Percentiles rank a stretch among this genome's conserved stretches.
These are phyloP conservation scores for Penicillium sclerotiorum DNA, from an alignment of 2,329 filamentous ascomycete species.

Conservation along the genomic window DNA sequence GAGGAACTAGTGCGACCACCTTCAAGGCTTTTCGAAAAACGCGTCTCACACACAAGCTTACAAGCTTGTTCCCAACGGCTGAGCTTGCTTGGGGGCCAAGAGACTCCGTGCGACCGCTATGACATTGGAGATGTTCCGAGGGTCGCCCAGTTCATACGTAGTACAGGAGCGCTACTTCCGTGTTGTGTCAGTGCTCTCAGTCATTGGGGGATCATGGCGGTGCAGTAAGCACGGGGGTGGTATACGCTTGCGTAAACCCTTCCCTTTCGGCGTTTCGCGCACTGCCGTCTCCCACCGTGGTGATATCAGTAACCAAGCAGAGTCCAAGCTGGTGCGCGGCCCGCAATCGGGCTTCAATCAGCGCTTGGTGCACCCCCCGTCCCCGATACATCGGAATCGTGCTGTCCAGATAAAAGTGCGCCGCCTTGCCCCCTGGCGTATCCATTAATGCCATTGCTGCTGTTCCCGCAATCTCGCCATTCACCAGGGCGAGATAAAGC, in stretches of 20 bases:
- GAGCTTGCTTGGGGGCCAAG: not conserved
- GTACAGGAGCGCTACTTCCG: not conserved
- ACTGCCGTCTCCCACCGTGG: constrained; percentile 15
- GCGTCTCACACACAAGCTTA: too few relatives aligned
- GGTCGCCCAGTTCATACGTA: not conserved
- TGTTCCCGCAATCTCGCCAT: constrained; percentile 7
- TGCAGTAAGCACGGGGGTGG: not conserved
- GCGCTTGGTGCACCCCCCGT: constrained; percentile 10
- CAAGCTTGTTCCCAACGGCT: too few relatives aligned
- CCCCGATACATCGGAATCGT: constrained; percentile 12
- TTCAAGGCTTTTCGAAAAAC: too few relatives aligned
- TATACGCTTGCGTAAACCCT: constrained; percentile 15
- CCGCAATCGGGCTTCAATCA: constrained; percentile 12
- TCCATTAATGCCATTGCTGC: constrained; percentile 12
- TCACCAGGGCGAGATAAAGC: constrained; percentile 10
- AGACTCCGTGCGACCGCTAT: not conserved
- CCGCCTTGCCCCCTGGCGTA: not conserved
- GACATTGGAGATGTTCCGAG: not conserved
- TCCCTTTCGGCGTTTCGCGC: constrained; percentile 17
- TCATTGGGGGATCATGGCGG: not conserved
- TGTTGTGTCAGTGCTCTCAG: not conserved
- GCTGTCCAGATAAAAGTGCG: constrained; percentile 17
- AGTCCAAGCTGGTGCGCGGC: constrained; percentile 8
- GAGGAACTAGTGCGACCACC: too few relatives aligned
- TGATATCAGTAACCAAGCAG: constrained; percentile 8